A percentile compares a stretch with the other conserved stretches of the same genome.
phyloP scores from a whole-genome alignment of 176 grass and related monocot genomes.

The Calamus simplicifolius region DNA sequence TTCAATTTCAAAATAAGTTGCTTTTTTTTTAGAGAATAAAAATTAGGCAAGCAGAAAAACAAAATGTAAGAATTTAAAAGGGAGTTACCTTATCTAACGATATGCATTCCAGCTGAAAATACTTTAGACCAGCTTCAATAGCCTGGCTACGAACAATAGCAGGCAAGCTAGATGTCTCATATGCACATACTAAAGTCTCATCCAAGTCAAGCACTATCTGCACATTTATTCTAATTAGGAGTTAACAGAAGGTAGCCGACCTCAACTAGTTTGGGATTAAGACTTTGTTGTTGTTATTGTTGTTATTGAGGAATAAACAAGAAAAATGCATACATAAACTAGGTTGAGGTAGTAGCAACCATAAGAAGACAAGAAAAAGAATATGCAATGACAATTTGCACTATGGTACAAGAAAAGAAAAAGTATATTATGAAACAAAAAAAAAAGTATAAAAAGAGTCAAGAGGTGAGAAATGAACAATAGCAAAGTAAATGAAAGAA shows the following conservation, averaged over 20 bases:
- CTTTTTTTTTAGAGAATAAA: too few species aligned
- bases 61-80: neutral
- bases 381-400: too few species aligned
- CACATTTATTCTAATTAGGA: conserved; percentile 24
- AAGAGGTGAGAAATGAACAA: too few species aligned
- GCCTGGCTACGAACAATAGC: conserved; percentile 69
- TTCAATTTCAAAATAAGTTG: conserved; percentile 1
- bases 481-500: too few species aligned
- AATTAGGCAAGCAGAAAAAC: neutral
- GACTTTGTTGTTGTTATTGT: too few species aligned
- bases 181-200: conserved; percentile 97
- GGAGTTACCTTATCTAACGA: conserved; percentile 72
- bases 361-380: too few species aligned
- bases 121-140: conserved; percentile 85
- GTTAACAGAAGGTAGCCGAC: neutral
- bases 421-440: too few species aligned
- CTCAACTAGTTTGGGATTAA: too few species aligned
- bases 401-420: too few species aligned
- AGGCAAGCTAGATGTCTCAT: conserved; percentile 90
- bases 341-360: too few species aligned
- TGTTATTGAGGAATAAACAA: conserved; percentile 6
- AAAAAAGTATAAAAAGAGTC: too few species aligned
- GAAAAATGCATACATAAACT: too few species aligned
- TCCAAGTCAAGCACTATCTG: conserved; percentile 98
- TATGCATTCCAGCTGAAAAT: conserved; percentile 90